Evolutionary conservation across 169 alveolate species (phyloP).

Genomic region (Eimeria maxima): DNA sequence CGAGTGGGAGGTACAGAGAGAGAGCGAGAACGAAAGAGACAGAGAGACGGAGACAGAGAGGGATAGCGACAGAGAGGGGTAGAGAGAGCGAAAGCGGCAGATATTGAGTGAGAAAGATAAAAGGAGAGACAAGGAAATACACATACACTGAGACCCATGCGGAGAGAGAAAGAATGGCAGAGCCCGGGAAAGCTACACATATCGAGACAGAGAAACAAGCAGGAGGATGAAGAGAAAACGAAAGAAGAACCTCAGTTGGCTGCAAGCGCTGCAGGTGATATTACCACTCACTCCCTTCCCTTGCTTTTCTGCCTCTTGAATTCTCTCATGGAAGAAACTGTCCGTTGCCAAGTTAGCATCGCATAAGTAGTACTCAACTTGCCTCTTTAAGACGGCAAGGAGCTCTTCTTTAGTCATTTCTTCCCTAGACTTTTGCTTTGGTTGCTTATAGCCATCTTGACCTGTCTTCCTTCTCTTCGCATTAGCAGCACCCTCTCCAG

Average conservation of each 20-base stretch:
- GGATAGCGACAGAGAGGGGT: background rate
- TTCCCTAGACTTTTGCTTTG: slow-evolving; percentile 52
- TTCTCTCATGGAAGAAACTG: slow-evolving; percentile 67
- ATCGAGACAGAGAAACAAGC: too few relatives aligned
- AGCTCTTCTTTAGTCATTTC: slow-evolving; percentile 60
- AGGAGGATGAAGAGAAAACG: background rate
- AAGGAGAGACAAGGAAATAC: background rate
- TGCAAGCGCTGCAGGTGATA: background rate
- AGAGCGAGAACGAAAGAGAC: too few relatives aligned
- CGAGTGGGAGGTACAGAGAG: too few relatives aligned
- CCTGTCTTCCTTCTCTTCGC: background rate
- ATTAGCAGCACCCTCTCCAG: background rate
- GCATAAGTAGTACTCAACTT: slow-evolving; percentile 70
- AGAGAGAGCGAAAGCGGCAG: background rate
- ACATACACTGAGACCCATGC: background rate
- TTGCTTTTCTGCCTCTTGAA: slow-evolving; percentile 75
- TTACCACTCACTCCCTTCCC: slow-evolving; percentile 62
- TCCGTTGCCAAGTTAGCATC: slow-evolving; percentile 51
- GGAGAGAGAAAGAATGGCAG: too few relatives aligned
- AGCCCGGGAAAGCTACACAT: too few relatives aligned
- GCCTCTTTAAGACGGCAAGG: slow-evolving; percentile 43
- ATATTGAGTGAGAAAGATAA: background rate
- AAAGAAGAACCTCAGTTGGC: background rate
- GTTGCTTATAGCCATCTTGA: background rate
- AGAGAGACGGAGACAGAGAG: background rate